phyloP scores from a whole-genome alignment of 2,329 filamentous ascomycete genomes.

The Fusarium camptoceras region DNA sequence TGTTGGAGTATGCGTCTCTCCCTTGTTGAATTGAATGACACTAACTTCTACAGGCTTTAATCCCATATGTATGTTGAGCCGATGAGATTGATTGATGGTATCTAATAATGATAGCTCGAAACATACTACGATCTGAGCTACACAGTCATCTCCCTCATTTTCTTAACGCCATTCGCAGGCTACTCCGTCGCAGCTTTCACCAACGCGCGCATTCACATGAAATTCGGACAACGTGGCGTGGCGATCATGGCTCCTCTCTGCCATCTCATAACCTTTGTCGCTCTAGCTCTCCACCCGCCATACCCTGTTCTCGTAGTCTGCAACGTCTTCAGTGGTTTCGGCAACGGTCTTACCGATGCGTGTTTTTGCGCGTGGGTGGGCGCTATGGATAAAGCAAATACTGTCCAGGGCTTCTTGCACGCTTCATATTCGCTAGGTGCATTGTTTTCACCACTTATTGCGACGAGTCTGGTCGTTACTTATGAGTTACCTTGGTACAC shows the following conservation, averaged over 20 bases:
- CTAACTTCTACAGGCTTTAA: slow-evolving; percentile 38
- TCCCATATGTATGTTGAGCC: slow-evolving; percentile 35
- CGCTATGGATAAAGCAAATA: slow-evolving; percentile 75
- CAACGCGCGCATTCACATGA: slow-evolving; percentile 70
- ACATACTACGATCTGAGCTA: slow-evolving; percentile 70
- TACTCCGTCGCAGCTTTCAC: slow-evolving; percentile 71
- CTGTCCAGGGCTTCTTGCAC: slow-evolving; percentile 74
- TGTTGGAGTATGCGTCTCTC: slow-evolving; percentile 60
- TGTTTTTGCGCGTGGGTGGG: slow-evolving; percentile 66
- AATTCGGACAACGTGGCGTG: slow-evolving; percentile 73
- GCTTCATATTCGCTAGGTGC: slow-evolving; percentile 74
- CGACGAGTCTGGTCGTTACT: slow-evolving; percentile 72
- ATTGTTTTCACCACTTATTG: slow-evolving; percentile 71
- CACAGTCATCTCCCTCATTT: slow-evolving; percentile 71
- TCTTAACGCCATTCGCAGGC: slow-evolving; percentile 72
- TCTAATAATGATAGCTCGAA: slow-evolving; percentile 61
- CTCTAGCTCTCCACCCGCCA: slow-evolving; percentile 71
- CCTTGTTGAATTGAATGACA: fast-evolving
- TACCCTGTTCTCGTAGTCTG: slow-evolving; percentile 72
- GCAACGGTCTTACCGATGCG: slow-evolving; percentile 71
- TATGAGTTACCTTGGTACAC: slow-evolving; percentile 71
- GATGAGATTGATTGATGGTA: fast-evolving
- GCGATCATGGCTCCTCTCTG: slow-evolving; percentile 70
- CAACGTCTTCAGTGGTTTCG: slow-evolving; percentile 73
- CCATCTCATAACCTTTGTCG: slow-evolving; percentile 71